phyloP scores from a whole-genome alignment of 805 yeast genomes.

The Kodamaea kaohsiungensis region DNA sequence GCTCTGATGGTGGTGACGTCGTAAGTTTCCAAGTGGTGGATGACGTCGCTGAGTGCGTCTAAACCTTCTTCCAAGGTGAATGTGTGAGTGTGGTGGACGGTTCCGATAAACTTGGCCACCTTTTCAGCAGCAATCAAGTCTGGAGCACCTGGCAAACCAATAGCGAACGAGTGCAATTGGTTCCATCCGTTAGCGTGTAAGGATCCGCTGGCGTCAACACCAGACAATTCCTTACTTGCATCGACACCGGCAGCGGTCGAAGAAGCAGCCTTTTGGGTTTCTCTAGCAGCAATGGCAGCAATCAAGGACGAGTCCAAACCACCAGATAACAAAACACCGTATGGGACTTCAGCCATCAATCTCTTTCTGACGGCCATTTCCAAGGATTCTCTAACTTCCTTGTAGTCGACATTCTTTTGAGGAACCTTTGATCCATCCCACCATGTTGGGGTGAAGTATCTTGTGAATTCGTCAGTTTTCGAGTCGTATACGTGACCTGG shows the following conservation, averaged over 20 bases:
- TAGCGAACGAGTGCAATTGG: conserved; percentile 91
- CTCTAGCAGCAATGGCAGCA: conserved; percentile 97
- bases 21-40: conserved; percentile 93
- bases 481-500: conserved; percentile 98
- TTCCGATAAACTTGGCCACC: conserved; percentile 95
- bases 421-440: conserved; percentile 83
- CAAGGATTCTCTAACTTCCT: conserved; percentile 70
- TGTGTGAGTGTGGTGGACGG: conserved; percentile 96
- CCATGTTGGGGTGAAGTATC: conserved; percentile 94
- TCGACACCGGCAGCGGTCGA: conserved; percentile 55
- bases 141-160: conserved; percentile 97
- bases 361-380: conserved; percentile 98
- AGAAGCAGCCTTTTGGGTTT: conserved; percentile 76
- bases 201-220: conserved; percentile 88
- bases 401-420: conserved; percentile 70
- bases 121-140: conserved; percentile 94
- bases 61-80: conserved; percentile 96
- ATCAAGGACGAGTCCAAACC: conserved; percentile 96
- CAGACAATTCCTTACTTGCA: conserved; percentile 75
- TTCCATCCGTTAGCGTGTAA: conserved; percentile 77
- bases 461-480: conserved; percentile 75
- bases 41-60: conserved; percentile 92
- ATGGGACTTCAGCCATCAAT: conserved; percentile 99
- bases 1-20: conserved; percentile 99
- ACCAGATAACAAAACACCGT: conserved; percentile 96